Evolutionary conservation across 768 basidiomycete genomes (phyloP).

Genomic region (Lentinula boryana): DNA sequence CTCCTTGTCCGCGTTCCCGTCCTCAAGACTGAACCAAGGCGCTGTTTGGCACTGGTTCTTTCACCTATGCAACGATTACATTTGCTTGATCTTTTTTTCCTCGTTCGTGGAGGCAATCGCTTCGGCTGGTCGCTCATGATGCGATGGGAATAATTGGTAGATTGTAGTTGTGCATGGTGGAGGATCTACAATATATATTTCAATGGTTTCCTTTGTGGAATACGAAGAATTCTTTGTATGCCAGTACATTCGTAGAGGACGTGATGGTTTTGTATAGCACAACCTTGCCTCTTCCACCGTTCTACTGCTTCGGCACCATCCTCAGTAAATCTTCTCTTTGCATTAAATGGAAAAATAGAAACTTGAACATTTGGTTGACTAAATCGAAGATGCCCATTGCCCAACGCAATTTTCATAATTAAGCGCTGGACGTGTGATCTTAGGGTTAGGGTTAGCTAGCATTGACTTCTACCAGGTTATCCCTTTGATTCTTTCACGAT

Average conservation of each 20-base stretch:
- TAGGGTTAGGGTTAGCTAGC: neutral
- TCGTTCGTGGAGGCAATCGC: neutral
- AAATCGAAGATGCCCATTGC: no score
- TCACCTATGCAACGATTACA: neutral
- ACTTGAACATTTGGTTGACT: no score
- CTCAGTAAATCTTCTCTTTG: no score
- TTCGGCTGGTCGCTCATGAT: conserved; percentile 12
- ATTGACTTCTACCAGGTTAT: neutral
- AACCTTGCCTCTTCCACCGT: no score
- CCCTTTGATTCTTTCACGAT: neutral
- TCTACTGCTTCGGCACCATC: no score
- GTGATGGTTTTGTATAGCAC: no score
- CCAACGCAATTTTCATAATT: no score
- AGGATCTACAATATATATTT: conserved; percentile 21
- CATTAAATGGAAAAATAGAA: no score
- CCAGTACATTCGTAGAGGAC: no score
- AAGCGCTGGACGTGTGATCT: neutral
- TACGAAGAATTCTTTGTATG: no score
- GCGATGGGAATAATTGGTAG: conserved; percentile 13
- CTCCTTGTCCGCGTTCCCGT: conserved; percentile 96
- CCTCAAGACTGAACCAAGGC: conserved; percentile 58
- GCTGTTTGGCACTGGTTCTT: conserved; percentile 16
- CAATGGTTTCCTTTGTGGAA: neutral
- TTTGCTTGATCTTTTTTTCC: neutral
- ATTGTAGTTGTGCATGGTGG: conserved; percentile 16